Base-by-base conservation (phyloP, 2,329 filamentous ascomycete species). In the Passalora sequoiae region DNA sequence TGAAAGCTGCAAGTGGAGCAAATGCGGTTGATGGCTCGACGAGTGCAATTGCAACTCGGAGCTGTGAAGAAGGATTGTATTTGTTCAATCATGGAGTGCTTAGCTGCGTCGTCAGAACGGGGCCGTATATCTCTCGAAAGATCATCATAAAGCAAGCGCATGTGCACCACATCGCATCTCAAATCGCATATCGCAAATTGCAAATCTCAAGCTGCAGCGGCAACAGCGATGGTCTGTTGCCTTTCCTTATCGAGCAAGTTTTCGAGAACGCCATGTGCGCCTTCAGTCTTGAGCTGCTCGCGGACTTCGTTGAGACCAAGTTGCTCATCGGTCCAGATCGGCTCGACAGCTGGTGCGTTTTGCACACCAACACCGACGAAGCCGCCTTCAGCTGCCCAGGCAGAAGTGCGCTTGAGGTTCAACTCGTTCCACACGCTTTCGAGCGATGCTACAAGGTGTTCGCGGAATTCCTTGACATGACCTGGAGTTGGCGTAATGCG, bases 401-500 rank as follows among this genome's bases (percentile, higher is more conserved):
- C 85, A 46, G 83, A 87, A 20, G 91, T 94, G 59, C 91, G 84
- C 75, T 94, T 95, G 69, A 96, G 89, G 49, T 81, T 81, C 2
- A 98, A 79, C 60, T 91, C 80, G 36, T 75, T 78, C 89, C 91
- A 98, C 47, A 98, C 91, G 57, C 80, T 77, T 57, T 95, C 86
- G 24, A 98, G 71, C 4, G 91, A 89, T 47, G 81, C 69, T 20
- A 96, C 82, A 4, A 98, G 81, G 59, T 94, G 81, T 54, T 94
- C 84, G 50, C 89, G 87, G 69, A 86, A 88, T 56, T 86, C 80
- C 68, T 84, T 84, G 43, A 79, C 80, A 66, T 98, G 92, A 31
- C 92, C 92, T 0, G 92, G 92, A 1, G 92, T 98, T 0, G 92
- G 92, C 1, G 92, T 98, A 66, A 98, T 88, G 55, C 92, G 85